Percentiles rank a stretch among this genome's conserved stretches.
Conservation (phyloP, 2,329 filamentous ascomycete species). For the Calycina marina region DNA sequence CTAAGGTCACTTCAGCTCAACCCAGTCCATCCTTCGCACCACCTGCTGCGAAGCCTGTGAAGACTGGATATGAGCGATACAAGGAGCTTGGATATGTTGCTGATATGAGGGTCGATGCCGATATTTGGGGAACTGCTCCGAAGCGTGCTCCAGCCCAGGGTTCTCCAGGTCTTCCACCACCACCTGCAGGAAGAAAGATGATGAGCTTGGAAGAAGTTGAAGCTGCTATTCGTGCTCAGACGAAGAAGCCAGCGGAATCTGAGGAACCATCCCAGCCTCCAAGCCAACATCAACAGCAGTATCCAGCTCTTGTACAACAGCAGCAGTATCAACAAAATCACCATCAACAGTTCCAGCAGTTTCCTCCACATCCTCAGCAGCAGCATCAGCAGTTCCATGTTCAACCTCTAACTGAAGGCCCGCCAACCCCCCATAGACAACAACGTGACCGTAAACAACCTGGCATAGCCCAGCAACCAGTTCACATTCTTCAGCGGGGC, state of each 20-base stretch:
- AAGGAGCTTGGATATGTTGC: conserved; percentile 70
- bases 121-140: conserved; percentile 73
- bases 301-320: conserved; percentile 8
- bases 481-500: conserved; percentile 19
- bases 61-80: conserved; percentile 87
- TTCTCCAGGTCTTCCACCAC: conserved; percentile 15
- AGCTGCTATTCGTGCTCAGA: conserved; percentile 69
- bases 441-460: conserved; percentile 13
- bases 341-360: conserved; percentile 10
- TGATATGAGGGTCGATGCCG: conserved; percentile 83
- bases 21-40: conserved; percentile 25
- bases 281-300: conserved; percentile 7
- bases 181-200: conserved; percentile 50
- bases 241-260: conserved; percentile 33
- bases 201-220: conserved; percentile 97
- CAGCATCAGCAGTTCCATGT: conserved; percentile 19
- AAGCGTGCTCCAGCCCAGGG: conserved; percentile 32
- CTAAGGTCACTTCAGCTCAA: conserved; percentile 27
- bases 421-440: conserved; percentile 3
- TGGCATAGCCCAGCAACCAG: conserved; percentile 12
- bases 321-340: conserved; percentile 13
- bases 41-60: conserved; percentile 42
- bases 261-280: conserved; percentile 11
- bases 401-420: conserved; percentile 13
- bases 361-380: too few relatives aligned